Evolutionary conservation across 116 monocot genomes (phyloP), one percentile per base, ranked within the genome.

Genomic region (Phalaenopsis hybrid): DNA sequence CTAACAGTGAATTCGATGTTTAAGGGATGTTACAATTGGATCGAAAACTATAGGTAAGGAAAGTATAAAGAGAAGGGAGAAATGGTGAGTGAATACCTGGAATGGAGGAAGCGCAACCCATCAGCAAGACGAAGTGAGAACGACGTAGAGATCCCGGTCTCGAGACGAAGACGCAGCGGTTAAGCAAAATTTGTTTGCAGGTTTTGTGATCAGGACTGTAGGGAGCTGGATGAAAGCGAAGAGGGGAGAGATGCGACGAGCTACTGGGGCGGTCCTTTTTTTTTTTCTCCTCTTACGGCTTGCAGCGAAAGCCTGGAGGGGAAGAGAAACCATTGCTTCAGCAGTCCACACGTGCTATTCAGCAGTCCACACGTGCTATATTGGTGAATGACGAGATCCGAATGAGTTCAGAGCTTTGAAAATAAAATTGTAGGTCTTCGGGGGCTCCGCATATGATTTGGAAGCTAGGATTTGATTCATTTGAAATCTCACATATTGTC

Each of bases 21-120:
- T 52, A 63, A 63, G 4, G 8, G 21, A 21, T 21, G 21, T 23
- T n/a, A n/a, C 21, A 23, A n/a, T 63, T 63, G 18, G 23, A 75
- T 44, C 8, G 75, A 75, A 7, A 46, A 45, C 18, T 44, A 31
- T 6, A n/a, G 75, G 31, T 46, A 44, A 6, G 18, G 45, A 45
- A 44, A 75, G 6, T 23, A 58, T n/a, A 34, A 33, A 73, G 79
- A 9, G 57, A 23, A 23, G 44, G 33, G 45, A 13, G 12, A 37
- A 65, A 44, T 12, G 20, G 44, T 15, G 20, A 12, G 76, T 18
- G 37, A 31, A 69, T 34, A 88, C 88, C 88, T 80, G 88, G 88
- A 57, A 83, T 75, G 41, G 88, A 88, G 70, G 88, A 69, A 72
- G 88, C 77, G 85, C 88, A 88, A 78, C 88, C 88, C 88, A 88